Evolutionary conservation across 495 filamentous ascomycete species (phyloP).

Genomic region (Tuber melanosporum): DNA sequence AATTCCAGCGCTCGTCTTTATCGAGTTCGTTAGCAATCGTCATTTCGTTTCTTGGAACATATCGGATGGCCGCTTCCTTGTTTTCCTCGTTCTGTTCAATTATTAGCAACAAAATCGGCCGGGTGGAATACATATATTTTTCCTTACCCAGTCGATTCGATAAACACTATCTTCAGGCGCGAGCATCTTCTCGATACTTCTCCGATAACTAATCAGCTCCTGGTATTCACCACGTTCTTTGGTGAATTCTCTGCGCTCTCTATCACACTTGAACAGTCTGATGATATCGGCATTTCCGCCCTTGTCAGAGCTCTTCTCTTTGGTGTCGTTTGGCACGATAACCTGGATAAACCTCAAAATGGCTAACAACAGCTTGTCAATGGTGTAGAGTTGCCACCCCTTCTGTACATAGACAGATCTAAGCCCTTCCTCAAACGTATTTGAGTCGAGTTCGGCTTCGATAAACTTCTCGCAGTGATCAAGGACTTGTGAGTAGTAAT

Average conservation of each 20-base stretch:
- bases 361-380: constrained; percentile 73
- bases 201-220: constrained; percentile 39
- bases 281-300: constrained; percentile 78
- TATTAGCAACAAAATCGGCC: constrained; percentile 15
- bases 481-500: constrained; percentile 64
- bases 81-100: constrained; percentile 33
- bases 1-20: constrained; percentile 66
- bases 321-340: constrained; percentile 71
- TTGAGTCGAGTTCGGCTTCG: constrained; percentile 68
- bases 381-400: constrained; percentile 84
- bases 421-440: constrained; percentile 77
- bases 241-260: constrained; percentile 50
- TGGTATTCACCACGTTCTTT: constrained; percentile 40
- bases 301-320: constrained; percentile 81
- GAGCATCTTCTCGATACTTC: constrained; percentile 36
- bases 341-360: constrained; percentile 67
- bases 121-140: constrained; percentile 12
- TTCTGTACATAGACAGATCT: constrained; percentile 79
- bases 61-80: constrained; percentile 35
- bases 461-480: constrained; percentile 63
- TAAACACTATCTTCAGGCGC: constrained; percentile 33
- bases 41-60: constrained; percentile 36
- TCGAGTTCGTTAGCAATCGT: constrained; percentile 50
- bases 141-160: constrained; percentile 38
- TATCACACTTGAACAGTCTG: constrained; percentile 53